A percentile compares a stretch with the other conserved stretches of the same genome.
phyloP scores from a whole-genome alignment of 1,139 yeast genomes.

The Zygoascus meyerae region DNA sequence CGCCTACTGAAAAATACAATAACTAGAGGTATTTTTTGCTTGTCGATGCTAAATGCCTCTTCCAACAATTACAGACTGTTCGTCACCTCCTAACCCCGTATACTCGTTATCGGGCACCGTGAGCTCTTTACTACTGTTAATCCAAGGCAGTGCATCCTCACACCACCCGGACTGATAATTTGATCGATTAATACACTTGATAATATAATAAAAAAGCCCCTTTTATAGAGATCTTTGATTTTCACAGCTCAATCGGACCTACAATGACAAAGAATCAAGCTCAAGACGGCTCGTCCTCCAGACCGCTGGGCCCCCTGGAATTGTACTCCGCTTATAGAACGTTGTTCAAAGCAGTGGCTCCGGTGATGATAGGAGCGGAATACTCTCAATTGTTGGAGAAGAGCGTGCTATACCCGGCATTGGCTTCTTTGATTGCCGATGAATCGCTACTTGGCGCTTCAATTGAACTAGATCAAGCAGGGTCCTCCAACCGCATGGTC shows the following conservation, averaged over 20 bases:
- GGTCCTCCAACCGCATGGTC: conserved; percentile 12
- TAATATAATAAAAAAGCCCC: too few species aligned
- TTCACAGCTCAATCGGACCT: too few species aligned
- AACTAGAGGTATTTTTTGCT: too few species aligned
- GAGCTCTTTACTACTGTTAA: too few species aligned
- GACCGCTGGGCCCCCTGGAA: conserved; percentile 15
- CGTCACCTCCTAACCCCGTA: too few species aligned
- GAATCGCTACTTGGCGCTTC: conserved; percentile 15
- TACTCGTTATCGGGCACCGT: too few species aligned
- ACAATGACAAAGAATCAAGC: not conserved
- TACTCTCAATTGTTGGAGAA: conserved; percentile 15
- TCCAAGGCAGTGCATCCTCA: not conserved
- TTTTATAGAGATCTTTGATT: too few species aligned
- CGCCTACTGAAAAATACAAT: too few species aligned
- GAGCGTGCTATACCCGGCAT: conserved; percentile 16
- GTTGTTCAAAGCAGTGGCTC: conserved; percentile 13
- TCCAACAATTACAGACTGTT: too few species aligned
- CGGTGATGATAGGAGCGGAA: conserved; percentile 18
- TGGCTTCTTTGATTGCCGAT: conserved; percentile 11
- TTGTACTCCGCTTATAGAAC: conserved; percentile 17
- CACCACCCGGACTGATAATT: too few species aligned
- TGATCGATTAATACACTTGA: too few species aligned
- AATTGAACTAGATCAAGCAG: conserved; percentile 9
- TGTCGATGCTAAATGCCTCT: too few species aligned
- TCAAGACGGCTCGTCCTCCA: not conserved